Base-by-base conservation (phyloP, 192 early-diverging fungal species). In the Lobosporangium transversale region DNA sequence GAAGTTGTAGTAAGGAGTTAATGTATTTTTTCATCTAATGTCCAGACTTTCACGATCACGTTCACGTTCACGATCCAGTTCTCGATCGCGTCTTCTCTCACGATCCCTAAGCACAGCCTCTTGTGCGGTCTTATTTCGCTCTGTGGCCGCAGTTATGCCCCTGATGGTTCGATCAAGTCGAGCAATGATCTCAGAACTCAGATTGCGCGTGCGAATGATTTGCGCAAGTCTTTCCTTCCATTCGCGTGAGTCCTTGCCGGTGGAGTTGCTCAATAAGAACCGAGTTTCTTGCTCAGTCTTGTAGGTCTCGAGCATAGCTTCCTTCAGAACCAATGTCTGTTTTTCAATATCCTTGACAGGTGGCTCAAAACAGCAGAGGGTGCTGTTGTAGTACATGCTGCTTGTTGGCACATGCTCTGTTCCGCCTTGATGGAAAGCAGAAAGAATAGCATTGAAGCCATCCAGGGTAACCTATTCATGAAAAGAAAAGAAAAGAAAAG, bases 251-350 rank as follows among this genome's bases (percentile, higher is more conserved):
- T 80, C 73, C 21, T 62, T 57, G 33, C 83, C 83, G 0, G 78
- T 42, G 5, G 79, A 73, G 57, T 84, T 74, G 36, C 66, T 73
- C 57, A 84, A 30, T 31, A 84, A 27, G 36, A 78, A 84, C 12
- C 73, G 61, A 0, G 68, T 56, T 60, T 84, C 83, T 45, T 80
- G 81, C 51, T 84, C 83, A 3, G 74, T 54, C 66, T 80, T 68
- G 40, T 68, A 73, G 1, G 70, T 62, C 48, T 79, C 80, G 17
- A 63, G 44, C 58, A 84, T 82, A 24, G 66, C 57, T 14, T 76
- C 68, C 10, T 62, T 60, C 17, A 84, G 69, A 4, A 52, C 20
- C 11, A 26, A 14, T 0, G 70, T 51, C 66, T 84, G 83, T 7
- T 56, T 66, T 29, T 78, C 66, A 12, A 80, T 37, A 62, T 84